phyloP scores from a whole-genome alignment of 1,284 basidiomycete genomes.

The Ceratobasidium sp. region DNA sequence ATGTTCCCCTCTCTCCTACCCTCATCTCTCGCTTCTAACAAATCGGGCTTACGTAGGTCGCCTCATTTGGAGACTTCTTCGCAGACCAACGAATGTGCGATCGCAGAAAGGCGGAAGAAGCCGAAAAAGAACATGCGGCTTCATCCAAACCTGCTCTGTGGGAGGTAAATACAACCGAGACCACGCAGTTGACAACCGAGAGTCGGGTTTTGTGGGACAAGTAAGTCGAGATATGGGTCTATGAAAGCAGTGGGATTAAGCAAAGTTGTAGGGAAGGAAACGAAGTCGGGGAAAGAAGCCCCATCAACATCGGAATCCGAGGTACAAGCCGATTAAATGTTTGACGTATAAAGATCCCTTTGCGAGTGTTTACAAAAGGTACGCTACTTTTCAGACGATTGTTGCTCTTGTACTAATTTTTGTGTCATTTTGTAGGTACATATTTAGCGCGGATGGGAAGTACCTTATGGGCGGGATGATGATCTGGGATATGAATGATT shows the following conservation, averaged over 20 bases:
- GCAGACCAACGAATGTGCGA: slow-evolving; percentile 63
- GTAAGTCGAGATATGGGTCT: neutral
- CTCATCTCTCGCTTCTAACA: neutral
- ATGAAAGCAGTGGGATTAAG: neutral
- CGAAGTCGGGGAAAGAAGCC: neutral
- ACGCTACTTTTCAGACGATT: slow-evolving; percentile 26
- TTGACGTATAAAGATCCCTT: slow-evolving; percentile 80
- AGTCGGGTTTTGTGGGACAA: neutral
- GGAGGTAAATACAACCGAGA: slow-evolving; percentile 38
- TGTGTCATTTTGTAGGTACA: slow-evolving; percentile 56
- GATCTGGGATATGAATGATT: slow-evolving; percentile 80
- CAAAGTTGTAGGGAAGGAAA: neutral
- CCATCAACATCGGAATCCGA: slow-evolving; percentile 7
- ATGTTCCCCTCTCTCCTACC: slow-evolving; percentile 43
- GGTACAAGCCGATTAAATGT: slow-evolving; percentile 66
- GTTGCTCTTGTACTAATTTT: neutral
- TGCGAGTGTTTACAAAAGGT: slow-evolving; percentile 76
- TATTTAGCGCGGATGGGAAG: slow-evolving; percentile 80
- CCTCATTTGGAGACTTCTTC: slow-evolving; percentile 81
- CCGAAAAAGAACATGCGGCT: slow-evolving; percentile 5
- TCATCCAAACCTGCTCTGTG: slow-evolving; percentile 43
- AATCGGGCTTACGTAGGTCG: slow-evolving; percentile 57
- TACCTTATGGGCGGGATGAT: slow-evolving; percentile 82
- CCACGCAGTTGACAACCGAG: slow-evolving; percentile 6
- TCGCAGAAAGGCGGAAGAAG: slow-evolving; percentile 42